phyloP scores from a whole-genome alignment of 306 rosid genomes.

The Trifolium repens region DNA sequence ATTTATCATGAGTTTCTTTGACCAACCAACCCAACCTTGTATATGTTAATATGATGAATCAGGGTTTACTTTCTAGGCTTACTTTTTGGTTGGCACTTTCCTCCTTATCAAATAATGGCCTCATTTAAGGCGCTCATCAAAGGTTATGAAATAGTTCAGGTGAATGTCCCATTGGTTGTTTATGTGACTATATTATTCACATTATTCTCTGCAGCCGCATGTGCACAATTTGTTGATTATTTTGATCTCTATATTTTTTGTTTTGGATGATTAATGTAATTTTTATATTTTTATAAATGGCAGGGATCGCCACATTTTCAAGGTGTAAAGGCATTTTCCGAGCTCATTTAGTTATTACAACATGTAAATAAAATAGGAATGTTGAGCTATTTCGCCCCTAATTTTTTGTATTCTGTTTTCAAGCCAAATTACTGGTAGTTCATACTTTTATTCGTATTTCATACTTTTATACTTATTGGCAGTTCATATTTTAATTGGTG shows the following conservation, averaged over 20 bases:
- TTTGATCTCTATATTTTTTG: not conserved
- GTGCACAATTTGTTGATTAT: slow-evolving; percentile 14
- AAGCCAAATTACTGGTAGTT: slow-evolving; percentile 56
- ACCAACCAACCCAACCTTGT: slow-evolving; percentile 53
- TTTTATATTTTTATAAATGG: slow-evolving; percentile 17
- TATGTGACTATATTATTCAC: not conserved
- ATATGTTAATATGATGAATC: slow-evolving; percentile 64
- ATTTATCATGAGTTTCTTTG: slow-evolving; percentile 84
- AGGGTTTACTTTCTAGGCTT: slow-evolving; percentile 53
- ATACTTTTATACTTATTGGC: slow-evolving; percentile 33
- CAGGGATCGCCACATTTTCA: slow-evolving; percentile 56
- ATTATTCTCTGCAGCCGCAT: slow-evolving; percentile 13
- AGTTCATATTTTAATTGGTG: slow-evolving; percentile 54
- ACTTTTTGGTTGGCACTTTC: slow-evolving; percentile 59
- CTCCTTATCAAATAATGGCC: slow-evolving; percentile 59
- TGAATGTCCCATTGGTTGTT: slow-evolving; percentile 23
- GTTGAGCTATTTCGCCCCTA: slow-evolving; percentile 40
- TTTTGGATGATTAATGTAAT: not conserved
- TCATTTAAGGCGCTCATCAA: slow-evolving; percentile 46
- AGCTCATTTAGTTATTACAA: slow-evolving; percentile 55
- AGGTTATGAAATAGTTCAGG: slow-evolving; percentile 55
- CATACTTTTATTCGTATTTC: slow-evolving; percentile 50
- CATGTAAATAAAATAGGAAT: slow-evolving; percentile 77
- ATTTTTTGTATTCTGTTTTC: slow-evolving; percentile 39
- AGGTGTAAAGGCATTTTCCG: slow-evolving; percentile 64